These are phyloP conservation scores for Tetrahymena thermophila DNA, from an alignment of 73 alveolate genomes.

Conservation along the genomic window DNA sequence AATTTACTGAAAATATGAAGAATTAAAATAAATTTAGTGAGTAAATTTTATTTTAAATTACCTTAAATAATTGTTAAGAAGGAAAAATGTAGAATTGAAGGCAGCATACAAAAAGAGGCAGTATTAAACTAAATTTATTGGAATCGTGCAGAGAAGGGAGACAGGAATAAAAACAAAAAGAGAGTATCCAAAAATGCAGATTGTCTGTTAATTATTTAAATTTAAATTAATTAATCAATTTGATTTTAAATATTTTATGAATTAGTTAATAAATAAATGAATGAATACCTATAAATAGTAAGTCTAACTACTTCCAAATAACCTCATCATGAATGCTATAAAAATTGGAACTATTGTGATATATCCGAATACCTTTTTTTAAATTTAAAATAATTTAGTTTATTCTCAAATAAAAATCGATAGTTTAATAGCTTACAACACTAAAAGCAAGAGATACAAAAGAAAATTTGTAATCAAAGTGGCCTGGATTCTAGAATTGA, in stretches of 20 bases:
- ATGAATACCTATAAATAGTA: neutral
- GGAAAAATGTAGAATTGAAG: neutral
- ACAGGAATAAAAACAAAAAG: neutral
- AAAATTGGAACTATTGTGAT: neutral
- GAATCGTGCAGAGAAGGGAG: neutral
- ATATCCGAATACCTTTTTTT: neutral
- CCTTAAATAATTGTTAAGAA: neutral
- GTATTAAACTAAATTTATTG: neutral
- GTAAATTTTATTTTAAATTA: neutral
- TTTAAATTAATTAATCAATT: neutral
- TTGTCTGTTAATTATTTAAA: neutral
- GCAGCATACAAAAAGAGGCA: neutral
- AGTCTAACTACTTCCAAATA: neutral
- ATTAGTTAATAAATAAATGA: neutral
- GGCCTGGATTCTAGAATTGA: neutral
- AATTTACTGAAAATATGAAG: neutral
- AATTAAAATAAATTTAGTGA: neutral
- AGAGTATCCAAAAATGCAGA: neutral
- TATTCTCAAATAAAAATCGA: neutral
- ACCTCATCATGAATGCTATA: neutral
- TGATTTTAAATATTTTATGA: neutral
- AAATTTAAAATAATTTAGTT: neutral
- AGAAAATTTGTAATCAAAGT: neutral
- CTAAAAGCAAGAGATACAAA: neutral
- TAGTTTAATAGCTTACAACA: neutral